Base-by-base conservation (phyloP, 2,329 filamentous ascomycete species). In the Fusarium scirpi region DNA sequence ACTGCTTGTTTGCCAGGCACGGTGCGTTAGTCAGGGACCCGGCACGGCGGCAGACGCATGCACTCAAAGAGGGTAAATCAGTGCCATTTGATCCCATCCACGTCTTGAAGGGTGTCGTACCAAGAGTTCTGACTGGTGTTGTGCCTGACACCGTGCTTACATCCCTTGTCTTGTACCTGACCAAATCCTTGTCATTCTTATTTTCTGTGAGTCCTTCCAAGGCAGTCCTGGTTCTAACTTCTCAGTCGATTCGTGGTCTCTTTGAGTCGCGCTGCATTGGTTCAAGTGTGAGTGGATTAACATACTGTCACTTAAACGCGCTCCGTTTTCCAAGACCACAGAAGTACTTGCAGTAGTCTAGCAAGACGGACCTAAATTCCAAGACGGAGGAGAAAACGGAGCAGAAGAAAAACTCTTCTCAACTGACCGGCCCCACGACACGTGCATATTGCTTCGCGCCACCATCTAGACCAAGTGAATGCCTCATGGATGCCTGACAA, bases 11-110 rank as follows among this genome's bases (percentile, higher is more conserved):
- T 62, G 20, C 61, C 61, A 72, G 73, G 73, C 73, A 75, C 73
- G 69, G 67, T 75, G 71, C 71, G 67, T 75, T 75, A 75, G 73
- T 72, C 72, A 71, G 69, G 72, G 72, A 70, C 73, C 73, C 52
- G 41, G 48, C 58, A 72, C 41, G 34, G 62, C 65, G 54, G 65
- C 64, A 70, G 63, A 74, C 62, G 73, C 73, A 75, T 54, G 62
- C 73, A 75, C 73, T 75, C 73, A 72, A 74, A 54, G 48, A 54
- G 61, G 48, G 48, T 52, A n/a, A 34, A 25, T 40, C 41, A 61
- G 55, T 38, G 41, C 53, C 63, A 52, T 44, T 24, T 51, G 18
- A 40, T 55, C 22, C 22, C 22, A 22, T 22, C 41, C 60, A 48
- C 38, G 58, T 25, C 13, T 46, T 48, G 46, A 44, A 66, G 61